phyloP scores from a whole-genome alignment of 75 land plant species.

The Ceratopteris richardii region DNA sequence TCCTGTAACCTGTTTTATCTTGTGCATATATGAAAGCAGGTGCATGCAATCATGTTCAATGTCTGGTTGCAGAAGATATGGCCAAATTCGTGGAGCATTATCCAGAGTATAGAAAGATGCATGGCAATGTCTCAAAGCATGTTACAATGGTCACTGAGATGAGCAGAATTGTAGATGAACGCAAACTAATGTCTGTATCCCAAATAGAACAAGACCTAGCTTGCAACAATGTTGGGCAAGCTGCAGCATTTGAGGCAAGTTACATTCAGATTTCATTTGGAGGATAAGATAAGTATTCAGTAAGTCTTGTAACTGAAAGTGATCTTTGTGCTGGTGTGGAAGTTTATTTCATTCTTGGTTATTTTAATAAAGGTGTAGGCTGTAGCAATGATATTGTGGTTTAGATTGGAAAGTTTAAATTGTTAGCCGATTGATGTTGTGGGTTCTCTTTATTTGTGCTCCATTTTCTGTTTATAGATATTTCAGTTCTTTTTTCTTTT shows the following conservation, averaged over 20 bases:
- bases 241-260: slow-evolving; percentile 81
- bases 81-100: slow-evolving; percentile 98
- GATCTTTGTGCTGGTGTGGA: background rate
- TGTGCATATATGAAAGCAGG: background rate
- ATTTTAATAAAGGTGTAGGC: no score
- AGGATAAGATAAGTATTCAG: background rate
- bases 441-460: no score
- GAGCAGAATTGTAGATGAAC: slow-evolving; percentile 90
- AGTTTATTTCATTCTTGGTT: no score
- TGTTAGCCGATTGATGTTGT: no score
- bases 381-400: no score
- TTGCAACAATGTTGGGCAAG: slow-evolving; percentile 82
- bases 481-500: no score
- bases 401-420: no score
- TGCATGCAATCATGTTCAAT: background rate
- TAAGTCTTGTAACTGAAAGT: background rate
- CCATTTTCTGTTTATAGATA: no score
- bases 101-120: slow-evolving; percentile 92
- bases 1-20: slow-evolving; percentile 1
- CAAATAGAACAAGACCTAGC: slow-evolving; percentile 98
- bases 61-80: slow-evolving; percentile 75
- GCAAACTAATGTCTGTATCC: slow-evolving; percentile 89
- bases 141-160: slow-evolving; percentile 96
- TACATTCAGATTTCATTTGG: background rate
- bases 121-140: slow-evolving; percentile 98